A percentile compares a stretch with the other conserved stretches of the same genome.
These are phyloP conservation scores for Phylloboletellus chloephorus DNA, from an alignment of 1,284 basidiomycete genomes.

Conservation along the genomic window DNA sequence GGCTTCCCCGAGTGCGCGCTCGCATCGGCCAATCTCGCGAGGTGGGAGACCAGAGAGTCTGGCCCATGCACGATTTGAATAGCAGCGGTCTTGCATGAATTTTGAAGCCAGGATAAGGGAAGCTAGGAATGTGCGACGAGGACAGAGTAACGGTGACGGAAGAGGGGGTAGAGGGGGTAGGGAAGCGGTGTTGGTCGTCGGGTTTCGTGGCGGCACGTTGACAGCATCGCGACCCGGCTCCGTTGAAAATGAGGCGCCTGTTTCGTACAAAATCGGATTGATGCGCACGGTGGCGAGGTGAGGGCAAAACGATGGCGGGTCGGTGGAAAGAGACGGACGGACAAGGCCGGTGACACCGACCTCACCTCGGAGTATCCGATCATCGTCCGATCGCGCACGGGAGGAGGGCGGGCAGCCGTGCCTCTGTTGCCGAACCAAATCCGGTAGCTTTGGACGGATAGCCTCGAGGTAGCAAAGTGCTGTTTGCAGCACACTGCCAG, in stretches of 20 bases:
- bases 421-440: slow-evolving; percentile 50
- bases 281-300: slow-evolving; percentile 39
- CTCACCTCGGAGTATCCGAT: slow-evolving; percentile 44
- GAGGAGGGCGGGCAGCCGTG: slow-evolving; percentile 35
- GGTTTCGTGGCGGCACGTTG: slow-evolving; percentile 18
- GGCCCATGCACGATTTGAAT: slow-evolving; percentile 90
- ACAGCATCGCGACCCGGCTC: slow-evolving; percentile 12
- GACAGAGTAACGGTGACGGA: slow-evolving; percentile 81
- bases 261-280: slow-evolving; percentile 11
- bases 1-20: slow-evolving; percentile 73
- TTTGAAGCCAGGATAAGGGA: slow-evolving; percentile 86
- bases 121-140: slow-evolving; percentile 82
- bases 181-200: slow-evolving; percentile 14
- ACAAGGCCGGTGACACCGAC: slow-evolving; percentile 27
- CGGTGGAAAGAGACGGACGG: slow-evolving; percentile 3
- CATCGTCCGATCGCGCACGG: slow-evolving; percentile 40
- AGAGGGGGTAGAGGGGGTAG: slow-evolving; percentile 45
- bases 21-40: slow-evolving; percentile 74
- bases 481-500: slow-evolving; percentile 68
- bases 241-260: slow-evolving; percentile 8
- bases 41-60: slow-evolving; percentile 76
- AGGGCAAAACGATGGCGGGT: slow-evolving; percentile 22
- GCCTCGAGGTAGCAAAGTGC: slow-evolving; percentile 77
- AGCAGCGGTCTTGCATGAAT: slow-evolving; percentile 89
- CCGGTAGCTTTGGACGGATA: slow-evolving; percentile 58